Conservation (phyloP, 2,329 filamentous ascomycete species). For the Fusarium nanum region DNA sequence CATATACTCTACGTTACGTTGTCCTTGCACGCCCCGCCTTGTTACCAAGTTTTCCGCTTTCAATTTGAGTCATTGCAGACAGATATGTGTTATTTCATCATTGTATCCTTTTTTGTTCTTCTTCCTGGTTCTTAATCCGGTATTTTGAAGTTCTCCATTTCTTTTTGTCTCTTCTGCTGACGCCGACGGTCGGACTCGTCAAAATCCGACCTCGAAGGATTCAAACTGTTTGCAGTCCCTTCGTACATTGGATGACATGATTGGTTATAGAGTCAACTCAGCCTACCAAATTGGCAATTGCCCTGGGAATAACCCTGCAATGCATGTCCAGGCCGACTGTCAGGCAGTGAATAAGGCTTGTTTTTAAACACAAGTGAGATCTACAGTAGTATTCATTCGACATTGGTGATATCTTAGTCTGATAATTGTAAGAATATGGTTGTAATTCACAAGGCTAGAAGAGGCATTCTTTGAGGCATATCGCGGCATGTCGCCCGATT, state of each 20-base stretch:
- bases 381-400: background rate
- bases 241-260: background rate
- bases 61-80: constrained; percentile 10
- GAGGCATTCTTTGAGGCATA: background rate
- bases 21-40: background rate
- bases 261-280: constrained; percentile 20
- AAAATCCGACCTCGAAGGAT: constrained; percentile 10
- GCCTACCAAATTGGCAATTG: constrained; percentile 34
- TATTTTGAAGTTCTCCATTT: background rate
- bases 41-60: constrained; percentile 10
- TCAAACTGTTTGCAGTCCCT: constrained; percentile 9
- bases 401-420: background rate
- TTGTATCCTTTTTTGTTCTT: background rate
- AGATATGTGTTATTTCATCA: constrained; percentile 9
- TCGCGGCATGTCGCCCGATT: constrained; percentile 14
- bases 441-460: background rate
- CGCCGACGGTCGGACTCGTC: constrained; percentile 1
- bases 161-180: constrained; percentile 8
- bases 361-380: constrained; percentile 5
- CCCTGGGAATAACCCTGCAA: constrained; percentile 27
- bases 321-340: constrained; percentile 19
- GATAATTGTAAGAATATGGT: background rate
- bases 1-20: constrained; percentile 8
- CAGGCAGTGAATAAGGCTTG: constrained; percentile 32
- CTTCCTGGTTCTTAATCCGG: background rate